phyloP scores from a whole-genome alignment of 2,329 filamentous ascomycete species.

The Aspergillus niger region DNA sequence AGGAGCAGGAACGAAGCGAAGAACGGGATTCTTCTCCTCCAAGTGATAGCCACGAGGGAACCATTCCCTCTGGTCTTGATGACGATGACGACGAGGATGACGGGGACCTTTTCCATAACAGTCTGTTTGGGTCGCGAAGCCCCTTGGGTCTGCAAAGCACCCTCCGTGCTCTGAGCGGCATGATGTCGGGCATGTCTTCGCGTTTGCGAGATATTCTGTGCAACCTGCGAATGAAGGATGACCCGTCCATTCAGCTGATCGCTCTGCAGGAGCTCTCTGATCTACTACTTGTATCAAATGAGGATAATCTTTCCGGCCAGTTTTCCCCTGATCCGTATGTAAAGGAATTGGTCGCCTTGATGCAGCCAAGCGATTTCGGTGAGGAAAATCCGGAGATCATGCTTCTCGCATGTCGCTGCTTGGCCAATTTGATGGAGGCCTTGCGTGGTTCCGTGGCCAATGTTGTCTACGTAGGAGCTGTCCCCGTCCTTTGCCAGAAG shows the following conservation, averaged over 20 bases:
- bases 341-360: slow-evolving; percentile 86
- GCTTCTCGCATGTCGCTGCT: slow-evolving; percentile 90
- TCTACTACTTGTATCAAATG: slow-evolving; percentile 88
- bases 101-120: slow-evolving; percentile 61
- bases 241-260: slow-evolving; percentile 84
- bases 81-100: slow-evolving; percentile 61
- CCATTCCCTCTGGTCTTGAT: slow-evolving; percentile 53
- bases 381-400: slow-evolving; percentile 96
- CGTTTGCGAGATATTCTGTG: slow-evolving; percentile 75
- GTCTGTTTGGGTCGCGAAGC: slow-evolving; percentile 66
- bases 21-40: slow-evolving; percentile 60
- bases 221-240: slow-evolving; percentile 79
- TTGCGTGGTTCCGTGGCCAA: slow-evolving; percentile 89
- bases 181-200: slow-evolving; percentile 82
- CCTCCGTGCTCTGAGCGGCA: slow-evolving; percentile 82
- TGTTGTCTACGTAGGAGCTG: slow-evolving; percentile 95
- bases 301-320: slow-evolving; percentile 92
- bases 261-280: slow-evolving; percentile 92
- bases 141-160: slow-evolving; percentile 73
- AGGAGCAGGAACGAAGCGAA: slow-evolving; percentile 41
- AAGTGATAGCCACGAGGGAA: slow-evolving; percentile 69
- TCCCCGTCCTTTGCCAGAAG: slow-evolving; percentile 92
- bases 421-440: slow-evolving; percentile 97
- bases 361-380: slow-evolving; percentile 84
- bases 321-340: slow-evolving; percentile 94